These are phyloP conservation scores for Gentiana dahurica DNA, from an alignment of 257 asterid species.

Conservation along the genomic window DNA sequence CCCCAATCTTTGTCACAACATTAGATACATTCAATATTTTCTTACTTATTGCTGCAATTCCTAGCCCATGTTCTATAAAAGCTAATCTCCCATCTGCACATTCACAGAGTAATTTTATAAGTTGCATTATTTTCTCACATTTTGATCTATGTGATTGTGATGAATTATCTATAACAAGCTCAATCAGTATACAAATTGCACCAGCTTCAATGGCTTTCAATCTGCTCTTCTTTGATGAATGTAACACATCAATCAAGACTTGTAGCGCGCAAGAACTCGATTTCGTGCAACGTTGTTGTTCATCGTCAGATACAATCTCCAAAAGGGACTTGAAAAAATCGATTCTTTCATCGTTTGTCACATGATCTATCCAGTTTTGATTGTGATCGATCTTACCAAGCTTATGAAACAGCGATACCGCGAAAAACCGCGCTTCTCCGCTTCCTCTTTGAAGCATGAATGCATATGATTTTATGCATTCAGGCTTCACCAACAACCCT, in stretches of 20 bases:
- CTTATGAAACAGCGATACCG: slow-evolving; percentile 39
- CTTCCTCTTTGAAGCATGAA: slow-evolving; percentile 63
- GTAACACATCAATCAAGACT: slow-evolving; percentile 35
- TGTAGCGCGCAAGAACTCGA: slow-evolving; percentile 52
- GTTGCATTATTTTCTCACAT: slow-evolving; percentile 48
- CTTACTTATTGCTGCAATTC: slow-evolving; percentile 61
- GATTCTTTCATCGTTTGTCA: slow-evolving; percentile 45
- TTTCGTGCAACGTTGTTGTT: slow-evolving; percentile 24
- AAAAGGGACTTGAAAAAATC: slow-evolving; percentile 69
- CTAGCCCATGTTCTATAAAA: slow-evolving; percentile 57
- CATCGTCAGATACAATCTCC: slow-evolving; percentile 63
- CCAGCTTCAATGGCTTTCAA: slow-evolving; percentile 76
- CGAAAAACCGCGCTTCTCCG: slow-evolving; percentile 51
- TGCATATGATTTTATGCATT: slow-evolving; percentile 49
- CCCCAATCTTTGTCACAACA: slow-evolving; percentile 42
- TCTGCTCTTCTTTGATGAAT: slow-evolving; percentile 57
- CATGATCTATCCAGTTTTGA: slow-evolving; percentile 35
- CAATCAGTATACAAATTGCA: slow-evolving; percentile 50
- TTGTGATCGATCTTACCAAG: slow-evolving; percentile 34
- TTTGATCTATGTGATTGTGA: slow-evolving; percentile 28
- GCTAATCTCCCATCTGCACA: slow-evolving; percentile 82
- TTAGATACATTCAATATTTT: slow-evolving; percentile 47
- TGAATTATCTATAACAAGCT: slow-evolving; percentile 47
- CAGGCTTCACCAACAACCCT: slow-evolving; percentile 32
- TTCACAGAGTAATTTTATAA: slow-evolving; percentile 58